phyloP scores from a whole-genome alignment of 1,284 basidiomycete genomes.

The Leccinum cinnamomeum region DNA sequence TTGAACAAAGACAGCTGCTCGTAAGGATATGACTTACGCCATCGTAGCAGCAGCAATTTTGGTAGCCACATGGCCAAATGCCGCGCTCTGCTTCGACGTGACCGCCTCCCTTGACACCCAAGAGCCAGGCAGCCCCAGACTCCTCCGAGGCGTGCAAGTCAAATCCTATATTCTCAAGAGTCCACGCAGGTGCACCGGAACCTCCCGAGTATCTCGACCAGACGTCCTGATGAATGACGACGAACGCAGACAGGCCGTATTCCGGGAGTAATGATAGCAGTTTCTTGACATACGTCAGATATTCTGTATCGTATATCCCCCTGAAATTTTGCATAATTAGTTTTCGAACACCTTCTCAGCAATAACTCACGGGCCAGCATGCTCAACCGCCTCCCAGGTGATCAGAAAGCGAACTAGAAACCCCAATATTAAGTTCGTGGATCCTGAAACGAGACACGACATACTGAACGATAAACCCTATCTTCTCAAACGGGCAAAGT shows the following conservation, averaged over 20 bases:
- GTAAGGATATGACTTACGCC: slow-evolving; percentile 56
- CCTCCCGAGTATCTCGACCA: slow-evolving; percentile 96
- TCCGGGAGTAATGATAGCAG: slow-evolving; percentile 77
- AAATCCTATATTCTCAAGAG: slow-evolving; percentile 77
- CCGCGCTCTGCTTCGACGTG: slow-evolving; percentile 73
- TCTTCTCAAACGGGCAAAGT: slow-evolving; percentile 74
- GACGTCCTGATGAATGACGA: slow-evolving; percentile 88
- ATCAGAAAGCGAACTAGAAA: slow-evolving; percentile 79
- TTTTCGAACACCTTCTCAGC: neutral
- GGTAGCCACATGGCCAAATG: slow-evolving; percentile 89
- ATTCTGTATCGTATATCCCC: slow-evolving; percentile 81
- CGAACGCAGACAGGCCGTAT: slow-evolving; percentile 81
- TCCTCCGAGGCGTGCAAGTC: slow-evolving; percentile 75
- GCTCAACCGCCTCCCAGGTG: slow-evolving; percentile 97
- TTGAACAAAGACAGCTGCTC: slow-evolving; percentile 20
- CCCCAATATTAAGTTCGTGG: neutral
- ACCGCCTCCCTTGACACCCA: slow-evolving; percentile 74
- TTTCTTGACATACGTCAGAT: slow-evolving; percentile 76
- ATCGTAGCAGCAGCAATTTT: slow-evolving; percentile 89
- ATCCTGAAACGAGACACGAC: slow-evolving; percentile 27
- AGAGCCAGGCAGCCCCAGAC: slow-evolving; percentile 81
- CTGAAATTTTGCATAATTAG: slow-evolving; percentile 38
- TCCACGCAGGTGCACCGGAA: slow-evolving; percentile 92
- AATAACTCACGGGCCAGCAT: slow-evolving; percentile 76
- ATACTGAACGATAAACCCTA: slow-evolving; percentile 87